Evolutionary conservation across 2,329 filamentous ascomycete genomes (phyloP).

Genomic region (Penicillium brasilianum): DNA sequence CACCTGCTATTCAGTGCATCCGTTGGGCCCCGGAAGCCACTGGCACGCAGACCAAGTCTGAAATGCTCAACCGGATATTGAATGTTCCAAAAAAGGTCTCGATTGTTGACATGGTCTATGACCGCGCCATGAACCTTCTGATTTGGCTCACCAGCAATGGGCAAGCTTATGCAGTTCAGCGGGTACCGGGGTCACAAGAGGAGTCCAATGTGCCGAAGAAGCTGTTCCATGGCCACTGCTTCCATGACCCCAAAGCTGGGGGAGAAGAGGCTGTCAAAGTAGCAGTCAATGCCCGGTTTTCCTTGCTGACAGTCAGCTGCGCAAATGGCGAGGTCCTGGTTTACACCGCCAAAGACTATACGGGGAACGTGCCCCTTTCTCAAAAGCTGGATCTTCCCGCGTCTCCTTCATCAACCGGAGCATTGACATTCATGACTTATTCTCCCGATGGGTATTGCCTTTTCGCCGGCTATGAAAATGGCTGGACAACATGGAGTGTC

Average conservation of each 20-base stretch:
- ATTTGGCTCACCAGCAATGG: slow-evolving; percentile 93
- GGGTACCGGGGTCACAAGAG: slow-evolving; percentile 52
- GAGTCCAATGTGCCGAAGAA: slow-evolving; percentile 61
- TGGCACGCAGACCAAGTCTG: slow-evolving; percentile 85
- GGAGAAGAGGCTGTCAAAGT: slow-evolving; percentile 70
- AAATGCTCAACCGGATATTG: slow-evolving; percentile 82
- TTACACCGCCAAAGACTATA: slow-evolving; percentile 93
- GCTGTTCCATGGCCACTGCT: slow-evolving; percentile 88
- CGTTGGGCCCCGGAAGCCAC: slow-evolving; percentile 85
- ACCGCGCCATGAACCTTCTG: slow-evolving; percentile 93
- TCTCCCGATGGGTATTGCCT: slow-evolving; percentile 96
- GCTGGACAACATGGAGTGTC: slow-evolving; percentile 97
- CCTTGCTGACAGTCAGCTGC: slow-evolving; percentile 86
- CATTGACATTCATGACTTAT: slow-evolving; percentile 76
- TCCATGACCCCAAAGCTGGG: slow-evolving; percentile 72
- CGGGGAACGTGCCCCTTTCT: slow-evolving; percentile 86
- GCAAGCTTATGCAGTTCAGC: slow-evolving; percentile 87
- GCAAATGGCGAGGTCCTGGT: slow-evolving; percentile 78
- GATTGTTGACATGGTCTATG: slow-evolving; percentile 85
- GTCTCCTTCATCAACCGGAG: slow-evolving; percentile 70
- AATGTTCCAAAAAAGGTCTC: slow-evolving; percentile 80
- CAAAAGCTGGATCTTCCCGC: slow-evolving; percentile 75
- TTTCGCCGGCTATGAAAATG: slow-evolving; percentile 88
- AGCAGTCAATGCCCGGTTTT: slow-evolving; percentile 93
- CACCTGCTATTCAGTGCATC: slow-evolving; percentile 95